Base-by-base conservation (phyloP, 2,329 filamentous ascomycete species). In the Bipolaris gigantea region DNA sequence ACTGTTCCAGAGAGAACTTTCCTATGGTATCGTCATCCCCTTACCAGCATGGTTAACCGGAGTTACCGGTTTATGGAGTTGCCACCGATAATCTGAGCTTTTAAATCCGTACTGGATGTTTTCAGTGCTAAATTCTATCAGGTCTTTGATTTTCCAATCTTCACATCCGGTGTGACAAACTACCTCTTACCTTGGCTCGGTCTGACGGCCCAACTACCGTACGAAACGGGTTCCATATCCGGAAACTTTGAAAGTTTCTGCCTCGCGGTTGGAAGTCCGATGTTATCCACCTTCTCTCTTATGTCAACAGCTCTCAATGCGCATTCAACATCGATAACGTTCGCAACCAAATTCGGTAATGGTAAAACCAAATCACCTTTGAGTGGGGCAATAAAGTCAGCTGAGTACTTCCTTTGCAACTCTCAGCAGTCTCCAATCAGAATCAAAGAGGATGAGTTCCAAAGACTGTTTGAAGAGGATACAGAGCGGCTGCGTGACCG, bases 191-290 rank as follows among this genome's bases (percentile, higher is more conserved):
- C 42, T 11, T 44, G 42, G 42, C 42, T 44, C 19, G 42, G 42
- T 44, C 30, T 44, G 27, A 44, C 42, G 42, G 42, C 42, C 30
- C 42, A 44, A 44, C 42, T 44, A 44, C 42, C 42, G 27, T 44
- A 44, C 30, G 42, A 44, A 18, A 44, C 42, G 10, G 42, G 27
- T 4, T 44, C 42, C 16, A 34, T 44, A 44, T 33, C 27, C 2
- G n/a, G 18, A 13, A 44, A 44, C 30, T 44, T 44, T 44, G 42
- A 44, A 23, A 44, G 42, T 18, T 44, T 44, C 7, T 44, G 42
- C 10, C 42, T 44, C 42, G 42, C 42, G 18, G 42, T 44, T 13
- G 42, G 42, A 44, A 44, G 42, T 18, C 42, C 42, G 11, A 44
- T 44, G 42, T 33, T 44, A 25, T 21, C 5, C 21, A 44, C 42